Base-by-base conservation (phyloP, 2,329 filamentous ascomycete genomes). In the Talaromyces marneffei region DNA sequence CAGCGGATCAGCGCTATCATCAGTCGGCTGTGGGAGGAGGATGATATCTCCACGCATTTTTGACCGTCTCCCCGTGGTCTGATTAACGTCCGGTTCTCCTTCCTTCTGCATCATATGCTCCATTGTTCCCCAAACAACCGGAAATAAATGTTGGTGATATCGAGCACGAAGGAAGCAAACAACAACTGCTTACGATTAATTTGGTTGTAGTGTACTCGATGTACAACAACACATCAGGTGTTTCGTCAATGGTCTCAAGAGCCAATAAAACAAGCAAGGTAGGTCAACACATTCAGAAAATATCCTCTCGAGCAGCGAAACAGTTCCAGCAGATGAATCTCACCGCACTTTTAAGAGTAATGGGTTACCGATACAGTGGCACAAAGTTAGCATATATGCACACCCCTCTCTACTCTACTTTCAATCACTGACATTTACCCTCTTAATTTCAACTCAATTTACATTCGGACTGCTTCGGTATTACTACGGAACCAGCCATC, bases 21-120 rank as follows among this genome's bases (percentile, higher is more conserved):
- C 55, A 9, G 46, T 59, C 23, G 60, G 60, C 12, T 53, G 54
- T 4, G 60, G 60, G 6, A 62, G 9, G 16, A 62, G 60, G 25
- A 62, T 62, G 18, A 62, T 53, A 37, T 59, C 50, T 14, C 55
- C 60, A 14, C 60, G 48, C 20, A 58, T 53, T 57, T 62, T 62
- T 23, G 44, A n/a, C 27, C 37, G 42, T 35, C 42, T 56, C 9
- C 42, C 54, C 44, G 33, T 29, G 53, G 33, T 23, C 31, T 58
- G 40, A 16, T 16, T 12, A 14, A 27, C 23, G 16, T 37, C 40
- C 9, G 42, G 18, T 29, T 20, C 20, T 33, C 23, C 29, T 27
- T 25, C 6, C 37, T 48, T 31, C 14, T 4, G 3, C 56, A 48
- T 48, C 16, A 18, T 37, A 20, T 57, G 8, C 25, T 52, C 27